These are phyloP conservation scores for Lepidium didymum DNA, from an alignment of 345 rosid genomes.

Conservation along the genomic window DNA sequence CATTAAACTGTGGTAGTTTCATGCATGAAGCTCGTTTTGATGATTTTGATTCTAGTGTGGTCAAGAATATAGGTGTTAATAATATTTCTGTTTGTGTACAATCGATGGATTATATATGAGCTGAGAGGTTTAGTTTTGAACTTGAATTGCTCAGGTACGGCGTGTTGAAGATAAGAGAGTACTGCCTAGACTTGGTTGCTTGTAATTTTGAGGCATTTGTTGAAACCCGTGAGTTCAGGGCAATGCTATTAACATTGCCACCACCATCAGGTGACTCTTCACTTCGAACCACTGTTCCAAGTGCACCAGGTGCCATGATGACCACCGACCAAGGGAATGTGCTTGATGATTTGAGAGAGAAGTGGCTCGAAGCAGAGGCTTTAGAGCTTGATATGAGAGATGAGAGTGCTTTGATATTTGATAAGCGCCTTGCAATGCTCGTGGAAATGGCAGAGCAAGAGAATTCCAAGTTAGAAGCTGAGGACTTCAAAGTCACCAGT, in stretches of 20 bases:
- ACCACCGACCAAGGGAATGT: constrained; percentile 71
- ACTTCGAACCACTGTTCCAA: constrained; percentile 77
- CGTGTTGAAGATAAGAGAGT: constrained; percentile 81
- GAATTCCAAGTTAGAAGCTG: constrained; percentile 28
- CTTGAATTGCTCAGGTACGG: constrained; percentile 60
- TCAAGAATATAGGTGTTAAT: background rate
- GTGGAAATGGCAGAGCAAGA: constrained; percentile 72
- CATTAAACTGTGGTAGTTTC: background rate
- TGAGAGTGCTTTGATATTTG: constrained; percentile 81
- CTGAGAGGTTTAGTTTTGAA: background rate
- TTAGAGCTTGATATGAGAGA: constrained; percentile 97
- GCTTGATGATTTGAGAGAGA: constrained; percentile 87
- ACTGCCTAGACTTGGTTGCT: constrained; percentile 77
- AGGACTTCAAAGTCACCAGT: constrained; percentile 17
- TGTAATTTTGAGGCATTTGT: constrained; percentile 92
- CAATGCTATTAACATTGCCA: constrained; percentile 84
- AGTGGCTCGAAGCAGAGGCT: constrained; percentile 98
- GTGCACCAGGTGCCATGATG: constrained; percentile 77
- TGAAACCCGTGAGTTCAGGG: constrained; percentile 63
- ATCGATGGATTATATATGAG: background rate
- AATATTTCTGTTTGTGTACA: background rate
- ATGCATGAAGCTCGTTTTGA: background rate
- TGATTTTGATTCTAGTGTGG: background rate
- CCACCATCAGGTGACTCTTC: constrained; percentile 97
- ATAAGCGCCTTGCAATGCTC: constrained; percentile 80